Evolutionary conservation across 1,284 basidiomycete species (phyloP).

Genomic region (Mycena sp.): DNA sequence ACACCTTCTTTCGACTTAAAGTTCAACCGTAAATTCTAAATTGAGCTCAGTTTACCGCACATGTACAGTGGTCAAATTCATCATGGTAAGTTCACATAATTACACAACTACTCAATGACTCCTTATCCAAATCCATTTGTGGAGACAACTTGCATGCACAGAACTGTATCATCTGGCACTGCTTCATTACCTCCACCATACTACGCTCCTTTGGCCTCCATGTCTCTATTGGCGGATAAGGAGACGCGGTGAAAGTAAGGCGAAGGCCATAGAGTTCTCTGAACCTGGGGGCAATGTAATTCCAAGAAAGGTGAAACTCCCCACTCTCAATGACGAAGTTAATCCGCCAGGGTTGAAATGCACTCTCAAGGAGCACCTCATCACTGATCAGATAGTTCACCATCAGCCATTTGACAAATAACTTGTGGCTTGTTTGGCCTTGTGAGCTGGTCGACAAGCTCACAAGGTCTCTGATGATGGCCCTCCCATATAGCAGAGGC

Average conservation of each 20-base stretch:
- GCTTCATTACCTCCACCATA: background rate
- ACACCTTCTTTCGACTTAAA: too few relatives aligned
- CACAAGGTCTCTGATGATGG: too few relatives aligned
- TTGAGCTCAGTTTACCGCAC: too few relatives aligned
- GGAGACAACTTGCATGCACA: background rate
- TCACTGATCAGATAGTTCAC: background rate
- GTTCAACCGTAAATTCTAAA: too few relatives aligned
- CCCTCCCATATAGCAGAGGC: conserved; percentile 8
- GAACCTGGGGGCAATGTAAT: background rate
- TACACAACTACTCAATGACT: too few relatives aligned
- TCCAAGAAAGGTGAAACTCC: background rate
- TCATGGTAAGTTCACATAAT: too few relatives aligned
- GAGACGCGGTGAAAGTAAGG: background rate
- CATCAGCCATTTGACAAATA: too few relatives aligned
- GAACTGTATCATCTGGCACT: background rate
- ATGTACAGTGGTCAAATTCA: too few relatives aligned
- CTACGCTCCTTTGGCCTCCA: conserved; percentile 1
- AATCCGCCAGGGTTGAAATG: conserved; percentile 3
- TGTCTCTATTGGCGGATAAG: background rate
- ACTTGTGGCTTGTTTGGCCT: too few relatives aligned
- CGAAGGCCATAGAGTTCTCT: conserved; percentile 5
- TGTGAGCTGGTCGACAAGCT: too few relatives aligned
- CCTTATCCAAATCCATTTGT: too few relatives aligned
- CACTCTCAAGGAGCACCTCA: conserved; percentile 4
- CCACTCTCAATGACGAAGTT: conserved; percentile 5